phyloP scores from a whole-genome alignment of 1,284 basidiomycete genomes.

The Microbotryum intermedium region DNA sequence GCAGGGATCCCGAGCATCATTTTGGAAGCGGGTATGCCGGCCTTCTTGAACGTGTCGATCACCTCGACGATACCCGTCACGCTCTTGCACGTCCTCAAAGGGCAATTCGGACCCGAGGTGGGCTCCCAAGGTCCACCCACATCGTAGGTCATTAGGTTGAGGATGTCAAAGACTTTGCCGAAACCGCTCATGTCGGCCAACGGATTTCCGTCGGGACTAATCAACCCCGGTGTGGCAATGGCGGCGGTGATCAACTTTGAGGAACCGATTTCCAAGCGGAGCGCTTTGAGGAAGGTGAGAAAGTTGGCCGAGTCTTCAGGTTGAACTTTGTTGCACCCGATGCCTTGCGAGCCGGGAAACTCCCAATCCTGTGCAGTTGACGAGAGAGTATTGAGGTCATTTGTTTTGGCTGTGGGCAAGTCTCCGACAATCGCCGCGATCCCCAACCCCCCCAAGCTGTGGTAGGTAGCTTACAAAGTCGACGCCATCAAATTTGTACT shows the following conservation, averaged over 20 bases:
- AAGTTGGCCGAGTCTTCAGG: slow-evolving; percentile 59
- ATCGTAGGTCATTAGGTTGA: slow-evolving; percentile 26
- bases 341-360: slow-evolving; percentile 49
- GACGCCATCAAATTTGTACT: slow-evolving; percentile 68
- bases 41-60: slow-evolving; percentile 13
- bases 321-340: slow-evolving; percentile 50
- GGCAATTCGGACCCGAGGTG: slow-evolving; percentile 21
- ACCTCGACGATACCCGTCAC: slow-evolving; percentile 7
- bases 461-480: slow-evolving; percentile 52
- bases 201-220: slow-evolving; percentile 47
- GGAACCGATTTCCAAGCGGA: slow-evolving; percentile 54
- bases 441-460: no score
- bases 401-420: no score
- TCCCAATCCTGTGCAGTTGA: slow-evolving; percentile 83
- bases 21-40: slow-evolving; percentile 16
- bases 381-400: no score
- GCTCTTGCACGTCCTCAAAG: slow-evolving; percentile 18
- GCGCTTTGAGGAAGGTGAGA: slow-evolving; percentile 58
- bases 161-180: slow-evolving; percentile 12
- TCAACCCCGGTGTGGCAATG: slow-evolving; percentile 60
- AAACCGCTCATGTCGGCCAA: slow-evolving; percentile 1
- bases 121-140: slow-evolving; percentile 14
- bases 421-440: no score
- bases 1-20: slow-evolving; percentile 3
- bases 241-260: slow-evolving; percentile 64